Evolutionary conservation across 2,329 filamentous ascomycete genomes (phyloP), one percentile per base, ranked within the genome.

Genomic region (Stachybotrys elegans): DNA sequence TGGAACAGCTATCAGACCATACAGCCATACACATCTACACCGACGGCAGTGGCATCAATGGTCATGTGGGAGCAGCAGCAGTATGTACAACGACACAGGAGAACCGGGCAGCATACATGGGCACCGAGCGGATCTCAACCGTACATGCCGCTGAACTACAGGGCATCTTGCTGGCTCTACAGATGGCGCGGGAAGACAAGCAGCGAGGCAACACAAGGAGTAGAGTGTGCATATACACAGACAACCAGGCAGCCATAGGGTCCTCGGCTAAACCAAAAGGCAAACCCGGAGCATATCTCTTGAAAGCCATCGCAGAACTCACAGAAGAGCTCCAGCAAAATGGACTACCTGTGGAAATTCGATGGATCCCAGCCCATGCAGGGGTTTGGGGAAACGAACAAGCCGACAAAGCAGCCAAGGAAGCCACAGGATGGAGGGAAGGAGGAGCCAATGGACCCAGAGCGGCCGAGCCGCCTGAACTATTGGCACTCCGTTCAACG

Each of bases 241-340:
- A 47, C 31, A 46, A 47, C 36, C 31, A 47, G 23, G 45, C 44
- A 38, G 44, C 41, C 4, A 43, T 43, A 11, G 31, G 23, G 37
- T 40, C n/a, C 6, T 35, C 31, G 13, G 31, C 23, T 2, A 47
- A 25, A 36, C 45, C 45, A 5, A 47, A 27, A 21, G 29, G 41
- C 31, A 39, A 34, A 47, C 34, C 37, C 2, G 37, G 40, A 16
- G 16, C 40, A n/a, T 46, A 46, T 22, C 25, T 46, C 13, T 36
- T 46, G 14, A n/a, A 43, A 22, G 36, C 34, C 20, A 39, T 39
- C 17, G 23, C 29, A 17, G 22, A 22, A 23, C 14, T 14, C 20
- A 25, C 41, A 40, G 17, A 45, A 3, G 22, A 45, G 35, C 43
- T 42, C 17, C 22, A n/a, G 35, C 12, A 4, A 14, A 14, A 36